These are phyloP conservation scores for Hamamelis virginiana DNA, from an alignment of 164 flowering plant genomes.

Conservation along the genomic window DNA sequence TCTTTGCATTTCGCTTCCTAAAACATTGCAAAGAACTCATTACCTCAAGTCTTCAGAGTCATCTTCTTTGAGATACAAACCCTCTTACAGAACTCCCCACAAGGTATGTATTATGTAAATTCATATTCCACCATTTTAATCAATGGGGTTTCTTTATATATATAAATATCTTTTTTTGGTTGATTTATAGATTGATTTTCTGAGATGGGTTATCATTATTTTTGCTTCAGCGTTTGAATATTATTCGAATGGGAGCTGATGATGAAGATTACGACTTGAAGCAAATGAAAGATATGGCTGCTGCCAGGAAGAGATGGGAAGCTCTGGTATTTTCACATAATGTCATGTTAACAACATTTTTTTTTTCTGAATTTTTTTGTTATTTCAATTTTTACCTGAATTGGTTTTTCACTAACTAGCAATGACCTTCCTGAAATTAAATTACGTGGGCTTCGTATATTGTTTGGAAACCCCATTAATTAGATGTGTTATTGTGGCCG, in stretches of 20 bases:
- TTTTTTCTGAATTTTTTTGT: too few species aligned
- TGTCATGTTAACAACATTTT: too few species aligned
- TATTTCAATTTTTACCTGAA: too few species aligned
- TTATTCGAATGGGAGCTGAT: slow-evolving; percentile 46
- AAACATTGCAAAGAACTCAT: neutral
- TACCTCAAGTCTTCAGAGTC: slow-evolving; percentile 5
- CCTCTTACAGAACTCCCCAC: neutral
- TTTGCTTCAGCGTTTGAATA: slow-evolving; percentile 25
- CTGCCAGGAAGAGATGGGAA: slow-evolving; percentile 97
- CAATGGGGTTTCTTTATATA: neutral
- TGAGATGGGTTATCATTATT: slow-evolving; percentile 21
- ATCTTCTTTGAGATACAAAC: slow-evolving; percentile 6
- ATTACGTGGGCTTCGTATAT: too few species aligned
- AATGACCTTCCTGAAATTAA: too few species aligned
- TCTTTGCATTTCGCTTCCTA: slow-evolving; percentile 20
- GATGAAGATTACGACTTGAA: slow-evolving; percentile 64
- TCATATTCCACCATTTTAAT: neutral
- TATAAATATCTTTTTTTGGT: too few species aligned
- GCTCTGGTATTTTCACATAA: slow-evolving; percentile 55
- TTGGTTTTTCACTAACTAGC: too few species aligned
- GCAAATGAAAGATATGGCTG: slow-evolving; percentile 94
- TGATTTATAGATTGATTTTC: neutral
- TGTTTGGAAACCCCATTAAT: too few species aligned
- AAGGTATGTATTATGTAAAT: slow-evolving; percentile 8
- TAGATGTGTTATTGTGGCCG: too few species aligned